A percentile compares a stretch with the other conserved stretches of the same genome.
These are phyloP conservation scores for Sphaerobolus stellatus DNA, from an alignment of 1,284 basidiomycete genomes.

Conservation along the genomic window DNA sequence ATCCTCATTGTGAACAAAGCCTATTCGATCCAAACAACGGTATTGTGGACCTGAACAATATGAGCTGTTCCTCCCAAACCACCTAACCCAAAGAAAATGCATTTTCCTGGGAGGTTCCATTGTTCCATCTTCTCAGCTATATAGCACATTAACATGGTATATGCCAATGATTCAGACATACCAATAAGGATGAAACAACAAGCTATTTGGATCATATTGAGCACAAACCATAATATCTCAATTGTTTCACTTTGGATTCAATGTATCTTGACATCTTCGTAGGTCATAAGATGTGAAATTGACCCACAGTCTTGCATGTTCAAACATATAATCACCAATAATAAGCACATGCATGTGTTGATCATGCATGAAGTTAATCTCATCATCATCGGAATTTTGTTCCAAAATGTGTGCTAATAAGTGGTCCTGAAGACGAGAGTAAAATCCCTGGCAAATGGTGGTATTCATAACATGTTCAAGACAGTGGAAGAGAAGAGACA, in stretches of 20 bases:
- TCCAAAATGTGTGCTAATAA: conserved; percentile 24
- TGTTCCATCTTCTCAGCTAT: no score
- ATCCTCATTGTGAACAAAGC: conserved; percentile 8
- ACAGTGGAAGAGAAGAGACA: neutral
- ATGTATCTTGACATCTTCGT: conserved; percentile 30
- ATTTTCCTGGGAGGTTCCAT: no score
- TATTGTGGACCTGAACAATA: neutral
- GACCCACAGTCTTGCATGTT: conserved; percentile 20
- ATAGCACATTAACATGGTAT: no score
- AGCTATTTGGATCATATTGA: conserved; percentile 14
- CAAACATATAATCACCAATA: conserved; percentile 24
- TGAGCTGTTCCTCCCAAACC: conserved; percentile 9
- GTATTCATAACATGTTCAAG: neutral
- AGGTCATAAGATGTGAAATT: conserved; percentile 49
- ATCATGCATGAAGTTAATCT: conserved; percentile 21
- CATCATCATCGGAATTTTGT: conserved; percentile 27
- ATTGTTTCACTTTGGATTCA: conserved; percentile 23
- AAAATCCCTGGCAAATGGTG: conserved; percentile 29
- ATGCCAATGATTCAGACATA: conserved; percentile 37
- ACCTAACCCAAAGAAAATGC: conserved; percentile 18
- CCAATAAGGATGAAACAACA: conserved; percentile 29
- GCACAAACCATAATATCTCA: conserved; percentile 25
- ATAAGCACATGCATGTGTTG: neutral
- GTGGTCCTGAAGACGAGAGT: conserved; percentile 31
- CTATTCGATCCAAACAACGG: conserved; percentile 8